phyloP scores from a whole-genome alignment of 345 rosid genomes.

The Ceriops zippeliana region DNA sequence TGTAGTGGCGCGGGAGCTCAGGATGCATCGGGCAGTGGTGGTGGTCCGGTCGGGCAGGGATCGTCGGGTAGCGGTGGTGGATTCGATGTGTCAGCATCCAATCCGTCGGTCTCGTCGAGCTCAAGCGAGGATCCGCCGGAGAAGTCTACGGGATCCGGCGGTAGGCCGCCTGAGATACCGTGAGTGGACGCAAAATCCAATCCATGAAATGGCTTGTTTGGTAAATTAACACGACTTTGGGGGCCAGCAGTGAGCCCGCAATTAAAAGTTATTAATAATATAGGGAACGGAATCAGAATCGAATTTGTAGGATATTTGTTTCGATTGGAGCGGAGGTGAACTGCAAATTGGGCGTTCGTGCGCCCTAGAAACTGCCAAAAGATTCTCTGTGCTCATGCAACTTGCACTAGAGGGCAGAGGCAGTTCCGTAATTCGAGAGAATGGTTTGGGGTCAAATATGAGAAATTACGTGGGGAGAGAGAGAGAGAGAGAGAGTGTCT shows the following conservation, averaged over 20 bases:
- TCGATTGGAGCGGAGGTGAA: background rate
- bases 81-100: slow-evolving; percentile 51
- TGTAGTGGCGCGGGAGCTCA: slow-evolving; percentile 2
- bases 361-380: slow-evolving; percentile 26
- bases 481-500: background rate
- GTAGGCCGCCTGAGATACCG: slow-evolving; percentile 76
- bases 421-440: slow-evolving; percentile 39
- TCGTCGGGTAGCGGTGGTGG: slow-evolving; percentile 9
- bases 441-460: slow-evolving; percentile 12
- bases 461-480: background rate
- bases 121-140: slow-evolving; percentile 87
- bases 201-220: background rate
- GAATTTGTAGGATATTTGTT: background rate
- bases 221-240: slow-evolving; percentile 6
- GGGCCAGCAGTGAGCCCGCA: background rate
- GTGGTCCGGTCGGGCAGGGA: slow-evolving; percentile 4
- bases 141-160: slow-evolving; percentile 71
- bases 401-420: slow-evolving; percentile 14
- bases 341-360: slow-evolving; percentile 47
- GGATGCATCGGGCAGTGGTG: background rate
- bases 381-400: slow-evolving; percentile 30
- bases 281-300: slow-evolving; percentile 16
- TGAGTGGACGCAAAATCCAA: slow-evolving; percentile 42
- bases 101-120: slow-evolving; percentile 66
- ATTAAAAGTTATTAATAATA: background rate